Conservation (phyloP, 495 filamentous ascomycete species). For the Bathelium albidoporum region DNA sequence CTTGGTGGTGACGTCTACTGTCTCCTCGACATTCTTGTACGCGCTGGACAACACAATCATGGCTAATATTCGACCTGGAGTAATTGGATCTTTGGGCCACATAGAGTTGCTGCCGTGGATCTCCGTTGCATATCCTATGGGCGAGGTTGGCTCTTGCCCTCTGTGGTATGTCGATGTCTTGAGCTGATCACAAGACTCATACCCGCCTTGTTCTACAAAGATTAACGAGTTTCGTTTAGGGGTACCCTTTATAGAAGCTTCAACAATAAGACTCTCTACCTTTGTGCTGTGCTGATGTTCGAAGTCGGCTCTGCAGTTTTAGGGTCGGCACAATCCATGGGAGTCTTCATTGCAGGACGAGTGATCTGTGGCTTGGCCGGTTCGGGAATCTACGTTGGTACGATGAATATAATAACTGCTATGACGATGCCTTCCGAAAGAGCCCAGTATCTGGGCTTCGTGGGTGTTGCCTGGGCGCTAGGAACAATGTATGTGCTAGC, state of each 20-base stretch:
- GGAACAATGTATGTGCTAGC: too few species aligned
- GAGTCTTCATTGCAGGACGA: slow-evolving; percentile 70
- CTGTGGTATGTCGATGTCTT: background rate
- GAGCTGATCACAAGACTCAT: background rate
- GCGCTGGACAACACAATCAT: slow-evolving; percentile 21
- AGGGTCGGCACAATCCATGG: slow-evolving; percentile 62
- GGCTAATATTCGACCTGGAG: slow-evolving; percentile 15
- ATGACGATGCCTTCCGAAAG: background rate
- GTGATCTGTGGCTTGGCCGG: slow-evolving; percentile 74
- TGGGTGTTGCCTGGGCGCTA: slow-evolving; percentile 15
- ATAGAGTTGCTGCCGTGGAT: slow-evolving; percentile 17
- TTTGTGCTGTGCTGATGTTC: slow-evolving; percentile 64
- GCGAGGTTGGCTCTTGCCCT: background rate
- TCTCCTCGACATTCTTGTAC: slow-evolving; percentile 7
- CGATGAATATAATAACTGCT: slow-evolving; percentile 62
- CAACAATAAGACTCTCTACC: slow-evolving; percentile 35
- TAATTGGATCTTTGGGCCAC: slow-evolving; percentile 15
- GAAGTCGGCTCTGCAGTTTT: slow-evolving; percentile 79
- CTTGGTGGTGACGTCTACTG: background rate
- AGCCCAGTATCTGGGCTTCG: slow-evolving; percentile 9
- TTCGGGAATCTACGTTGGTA: slow-evolving; percentile 75
- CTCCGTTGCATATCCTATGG: slow-evolving; percentile 11
- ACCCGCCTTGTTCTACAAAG: too few species aligned
- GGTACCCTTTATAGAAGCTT: background rate
- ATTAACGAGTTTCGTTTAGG: too few species aligned